These are phyloP conservation scores for Cymbomonas tetramitiformis DNA, from an alignment of 139 green algal genomes.

Conservation along the genomic window DNA sequence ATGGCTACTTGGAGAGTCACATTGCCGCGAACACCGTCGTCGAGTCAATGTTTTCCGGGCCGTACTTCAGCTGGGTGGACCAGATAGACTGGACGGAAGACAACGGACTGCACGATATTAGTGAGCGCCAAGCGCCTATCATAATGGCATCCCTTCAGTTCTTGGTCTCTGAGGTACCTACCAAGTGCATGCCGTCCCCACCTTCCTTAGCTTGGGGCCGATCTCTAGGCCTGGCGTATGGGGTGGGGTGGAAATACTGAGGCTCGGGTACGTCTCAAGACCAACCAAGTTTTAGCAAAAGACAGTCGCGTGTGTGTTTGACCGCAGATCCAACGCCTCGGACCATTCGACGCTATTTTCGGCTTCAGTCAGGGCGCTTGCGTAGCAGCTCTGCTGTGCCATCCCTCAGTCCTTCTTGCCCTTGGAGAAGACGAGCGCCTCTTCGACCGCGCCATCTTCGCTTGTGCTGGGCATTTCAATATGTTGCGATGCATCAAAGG, in stretches of 20 bases:
- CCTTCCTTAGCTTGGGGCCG: neutral
- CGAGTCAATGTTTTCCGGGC: neutral
- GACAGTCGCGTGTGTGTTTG: too few species aligned
- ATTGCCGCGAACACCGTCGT: neutral
- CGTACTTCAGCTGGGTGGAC: slow-evolving; percentile 1
- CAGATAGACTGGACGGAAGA: neutral
- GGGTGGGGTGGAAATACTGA: too few species aligned
- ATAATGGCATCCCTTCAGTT: neutral
- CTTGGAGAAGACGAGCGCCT: too few species aligned
- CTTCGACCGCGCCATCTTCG: too few species aligned
- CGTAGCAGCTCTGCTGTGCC: neutral
- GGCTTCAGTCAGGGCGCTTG: neutral
- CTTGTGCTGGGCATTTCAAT: too few species aligned
- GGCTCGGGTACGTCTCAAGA: too few species aligned
- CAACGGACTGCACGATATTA: neutral
- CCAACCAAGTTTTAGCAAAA: too few species aligned
- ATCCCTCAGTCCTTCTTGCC: too few species aligned
- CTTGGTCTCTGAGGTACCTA: too few species aligned
- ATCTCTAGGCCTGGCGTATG: too few species aligned
- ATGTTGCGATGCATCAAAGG: too few species aligned
- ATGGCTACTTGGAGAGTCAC: neutral
- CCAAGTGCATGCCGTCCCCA: neutral
- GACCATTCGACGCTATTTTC: neutral
- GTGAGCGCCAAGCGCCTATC: neutral
- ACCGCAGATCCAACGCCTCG: neutral